Base-by-base conservation (phyloP, 768 basidiomycete species). In the Agrocybe praecox region DNA sequence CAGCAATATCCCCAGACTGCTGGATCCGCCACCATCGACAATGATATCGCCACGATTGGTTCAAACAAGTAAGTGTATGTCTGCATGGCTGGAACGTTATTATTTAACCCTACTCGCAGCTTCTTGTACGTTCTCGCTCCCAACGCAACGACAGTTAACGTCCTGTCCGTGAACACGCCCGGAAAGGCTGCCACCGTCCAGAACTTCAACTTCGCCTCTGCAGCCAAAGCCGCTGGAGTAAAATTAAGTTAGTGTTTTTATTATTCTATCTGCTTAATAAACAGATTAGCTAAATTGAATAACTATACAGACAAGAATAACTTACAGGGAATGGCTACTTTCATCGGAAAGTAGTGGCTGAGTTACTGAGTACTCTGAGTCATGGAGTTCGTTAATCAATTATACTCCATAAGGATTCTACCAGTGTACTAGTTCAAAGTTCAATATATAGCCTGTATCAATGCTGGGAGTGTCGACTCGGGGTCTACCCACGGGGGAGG, bases 11-110 rank as follows among this genome's bases (percentile, higher is more conserved):
- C 68, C 9, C 75, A 75, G 64, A 67, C 66, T 19, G 56, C 65
- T 2, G 69, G 66, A 14, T 68, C 70, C 7, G 74, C 68, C 18
- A 75, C 75, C 24, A 74, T 78, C 36, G 78, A 80, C 63, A 74
- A 73, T 47, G 76, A 75, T 43, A 63, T 79, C 24, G 77, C 72
- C 10, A 65, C 72, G 2, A 67, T 80, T 40, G 70, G 69, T 15
- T 58, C 61, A 4, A 74, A 74, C 19, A 76, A 79, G 76, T 77
- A 46, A 56, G 72, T 67, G 10, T 1, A 9, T 11, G 46, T 49
- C 18, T 23, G 29, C 23, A 10, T 21, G 19, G 15, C 40, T 33
- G 18, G 11, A 3, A 50, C 23, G 26, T 29, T n/a, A n/a, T 40
- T 46, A 14, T 47, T 34, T 40, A 46, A 48, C 2, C 6, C 0